Base-by-base conservation (phyloP, 2,329 filamentous ascomycete species). In the Venturiaceae sp. region DNA sequence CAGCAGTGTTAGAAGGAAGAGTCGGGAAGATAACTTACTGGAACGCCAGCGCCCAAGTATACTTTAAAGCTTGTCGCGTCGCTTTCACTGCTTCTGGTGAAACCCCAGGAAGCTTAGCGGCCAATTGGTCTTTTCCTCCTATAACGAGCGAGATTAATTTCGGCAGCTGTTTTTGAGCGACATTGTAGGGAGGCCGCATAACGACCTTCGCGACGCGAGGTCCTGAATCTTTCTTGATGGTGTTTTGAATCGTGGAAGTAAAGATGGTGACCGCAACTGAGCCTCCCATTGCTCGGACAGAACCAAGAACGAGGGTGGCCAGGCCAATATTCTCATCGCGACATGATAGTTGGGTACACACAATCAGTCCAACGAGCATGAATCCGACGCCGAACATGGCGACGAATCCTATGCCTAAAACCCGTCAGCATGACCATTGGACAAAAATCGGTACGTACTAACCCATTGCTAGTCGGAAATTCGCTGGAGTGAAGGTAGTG, bases 201-300 rank as follows among this genome's bases (percentile, higher is more conserved):
- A 60, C 37, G 2, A 13, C 30, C 5, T 53, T 37, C 5, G 37
- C 58, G 5, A 60, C 36, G 4, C 36, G 13, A 26, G 13, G 21
- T 3, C 54, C 54, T 3, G 39, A 28, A 7, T 57, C 53, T 30
- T 58, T 36, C n/a, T 37, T 33, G 26, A 60, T 6, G 1, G 26
- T 55, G 33, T 60, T 60, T 7, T 55, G 14, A 13, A 60, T 23
- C 11, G 55, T 21, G 6, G 57, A 44, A 5, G 46, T 39, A 36
- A 61, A 60, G 34, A 60, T 60, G 7, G 44, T 52, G 3, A 60
- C 28, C 1, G 59, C 59, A 28, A 60, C 58, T 30, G 23, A 32
- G 16, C 59, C 59, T 16, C 59, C 59, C 19, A 60, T 60, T 26
- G 58, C 47, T 19, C 58, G 46, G 3, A 53, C 19, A 7, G 33